Base-by-base conservation (phyloP, 257 asterid genomes). In the Nicotiana sylvestris region DNA sequence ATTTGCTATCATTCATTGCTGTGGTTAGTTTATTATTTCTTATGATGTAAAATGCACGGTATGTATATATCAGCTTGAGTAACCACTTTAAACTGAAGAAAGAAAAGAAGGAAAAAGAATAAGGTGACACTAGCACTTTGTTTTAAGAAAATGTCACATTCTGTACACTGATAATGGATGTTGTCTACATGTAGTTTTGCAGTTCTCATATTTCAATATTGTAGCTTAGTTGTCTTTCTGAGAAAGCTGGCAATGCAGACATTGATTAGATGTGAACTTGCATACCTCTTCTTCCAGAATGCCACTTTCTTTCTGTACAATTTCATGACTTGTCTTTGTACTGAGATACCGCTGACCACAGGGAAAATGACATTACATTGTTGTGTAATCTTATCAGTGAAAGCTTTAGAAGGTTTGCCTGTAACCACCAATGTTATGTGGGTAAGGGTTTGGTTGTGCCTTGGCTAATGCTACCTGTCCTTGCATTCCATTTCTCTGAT, bases 401-500 rank as follows among this genome's bases (percentile, higher is more conserved):
- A 76, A 27, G 43, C 30, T 58, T 93, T 80, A 90, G 67, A 74
- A 86, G 29, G 88, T 87, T 62, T 86, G 82, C 27, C 84, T 81
- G 88, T 88, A 88, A 12, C 94, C 94, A 55, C 95, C 93, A 4
- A 81, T 51, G 84, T 86, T 88, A 83, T 86, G 85, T 15, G 89
- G 92, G 78, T 91, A 78, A 12, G 82, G 82, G 55, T 81, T 86
- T 56, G 84, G 86, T 66, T 87, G 90, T 76, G 78, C 82, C 65
- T 85, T 89, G 78, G 87, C 74, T 61, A 89, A 90, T 49, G 89
- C 90, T 32, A 87, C 94, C 35, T 89, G 92, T 37, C 97, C 98
- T 83, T 93, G 98, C 94, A 87, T 92, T 82, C 98, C 99, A 78
- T 90, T 93, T 33, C 88, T 92, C n/a, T 90, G 84, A 67, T 91